Conservation (phyloP, 2,329 filamentous ascomycete genomes). For the Ophiostoma australiae region DNA sequence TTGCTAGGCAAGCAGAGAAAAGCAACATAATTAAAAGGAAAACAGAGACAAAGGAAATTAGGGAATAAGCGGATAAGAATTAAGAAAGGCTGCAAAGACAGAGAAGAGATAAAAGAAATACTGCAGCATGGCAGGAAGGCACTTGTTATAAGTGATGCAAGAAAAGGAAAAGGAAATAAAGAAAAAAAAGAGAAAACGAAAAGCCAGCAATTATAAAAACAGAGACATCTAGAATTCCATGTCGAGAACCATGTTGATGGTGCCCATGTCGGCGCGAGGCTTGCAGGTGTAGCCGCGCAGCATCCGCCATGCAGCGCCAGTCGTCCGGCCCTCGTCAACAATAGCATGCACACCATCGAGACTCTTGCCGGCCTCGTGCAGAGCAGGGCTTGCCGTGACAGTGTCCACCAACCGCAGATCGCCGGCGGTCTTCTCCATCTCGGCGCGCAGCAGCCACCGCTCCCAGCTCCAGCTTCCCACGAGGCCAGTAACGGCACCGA, state of each 20-base stretch:
- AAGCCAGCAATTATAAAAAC: background rate
- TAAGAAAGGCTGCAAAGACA: conserved; percentile 1
- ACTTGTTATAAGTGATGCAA: background rate
- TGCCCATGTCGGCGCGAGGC: conserved; percentile 41
- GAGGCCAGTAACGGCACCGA: conserved; percentile 71
- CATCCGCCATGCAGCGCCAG: conserved; percentile 56
- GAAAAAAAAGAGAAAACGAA: background rate
- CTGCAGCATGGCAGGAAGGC: background rate
- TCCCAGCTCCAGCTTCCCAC: conserved; percentile 91
- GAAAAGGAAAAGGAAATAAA: background rate
- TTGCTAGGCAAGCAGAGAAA: conserved; percentile 1
- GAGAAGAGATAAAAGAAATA: background rate
- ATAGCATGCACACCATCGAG: conserved; percentile 57
- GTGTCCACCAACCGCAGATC: conserved; percentile 55
- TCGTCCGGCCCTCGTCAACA: conserved; percentile 58
- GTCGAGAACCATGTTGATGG: conserved; percentile 37
- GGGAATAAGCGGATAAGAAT: conserved; percentile 6
- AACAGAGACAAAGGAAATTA: conserved; percentile 1
- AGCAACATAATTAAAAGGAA: background rate
- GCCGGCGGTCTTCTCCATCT: conserved; percentile 72
- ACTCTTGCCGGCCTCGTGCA: conserved; percentile 54
- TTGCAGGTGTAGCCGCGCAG: conserved; percentile 62
- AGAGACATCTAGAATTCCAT: conserved; percentile 15
- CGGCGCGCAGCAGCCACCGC: conserved; percentile 85
- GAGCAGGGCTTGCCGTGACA: conserved; percentile 46